Conservation (phyloP, 108 stramenopile genomes). For the Cyclotella kingstonii region DNA sequence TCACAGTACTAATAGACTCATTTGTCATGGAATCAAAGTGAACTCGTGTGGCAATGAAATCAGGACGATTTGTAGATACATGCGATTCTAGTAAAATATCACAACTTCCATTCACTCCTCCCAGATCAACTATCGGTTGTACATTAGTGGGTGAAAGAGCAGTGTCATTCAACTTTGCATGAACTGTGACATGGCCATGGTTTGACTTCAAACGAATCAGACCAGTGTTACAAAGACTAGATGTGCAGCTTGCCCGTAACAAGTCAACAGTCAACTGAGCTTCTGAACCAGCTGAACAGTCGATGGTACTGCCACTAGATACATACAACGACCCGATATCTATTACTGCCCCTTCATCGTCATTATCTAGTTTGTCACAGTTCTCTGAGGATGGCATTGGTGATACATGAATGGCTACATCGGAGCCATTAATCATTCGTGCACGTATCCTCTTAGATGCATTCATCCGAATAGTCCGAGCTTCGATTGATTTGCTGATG, state of each 20-base stretch:
- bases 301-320: conserved; percentile 33
- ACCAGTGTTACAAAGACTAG: conserved; percentile 14
- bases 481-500: conserved; percentile 63
- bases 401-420: conserved; percentile 36
- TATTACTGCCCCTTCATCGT: conserved; percentile 69
- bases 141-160: not conserved
- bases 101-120: conserved; percentile 87
- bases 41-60: conserved; percentile 41
- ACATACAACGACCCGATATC: conserved; percentile 82
- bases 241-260: conserved; percentile 1
- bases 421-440: conserved; percentile 69
- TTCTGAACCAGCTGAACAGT: conserved; percentile 7
- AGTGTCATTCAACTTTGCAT: conserved; percentile 16
- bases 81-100: conserved; percentile 49
- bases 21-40: conserved; percentile 81
- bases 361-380: conserved; percentile 47
- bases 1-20: conserved; percentile 64
- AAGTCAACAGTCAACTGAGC: conserved; percentile 20
- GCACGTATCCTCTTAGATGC: conserved; percentile 59
- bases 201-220: conserved; percentile 72
- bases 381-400: conserved; percentile 4
- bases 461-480: conserved; percentile 44
- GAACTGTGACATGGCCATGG: conserved; percentile 47
- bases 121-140: conserved; percentile 60
- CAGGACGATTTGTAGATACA: not conserved